A percentile compares a stretch with the other conserved stretches of the same genome.
phyloP scores from a whole-genome alignment of 495 filamentous ascomycete genomes.

The Penicillium silybi region DNA sequence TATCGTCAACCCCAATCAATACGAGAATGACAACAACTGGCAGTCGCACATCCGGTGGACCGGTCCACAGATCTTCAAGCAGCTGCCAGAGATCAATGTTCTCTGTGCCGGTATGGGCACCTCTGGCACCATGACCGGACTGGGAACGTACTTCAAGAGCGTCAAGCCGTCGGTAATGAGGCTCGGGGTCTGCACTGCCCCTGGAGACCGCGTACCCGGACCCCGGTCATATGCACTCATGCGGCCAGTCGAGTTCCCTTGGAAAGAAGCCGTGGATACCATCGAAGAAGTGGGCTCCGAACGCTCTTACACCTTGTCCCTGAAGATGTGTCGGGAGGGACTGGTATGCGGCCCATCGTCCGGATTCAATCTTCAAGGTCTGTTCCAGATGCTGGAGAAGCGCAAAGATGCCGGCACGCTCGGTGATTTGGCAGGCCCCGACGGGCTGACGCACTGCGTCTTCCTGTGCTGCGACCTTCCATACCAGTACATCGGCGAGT shows the following conservation, averaged over 20 bases:
- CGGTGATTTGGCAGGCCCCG: conserved; percentile 37
- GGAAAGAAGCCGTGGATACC: conserved; percentile 49
- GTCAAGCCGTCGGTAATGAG: conserved; percentile 48
- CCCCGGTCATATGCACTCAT: conserved; percentile 52
- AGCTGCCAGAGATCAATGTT: conserved; percentile 55
- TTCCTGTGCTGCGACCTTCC: conserved; percentile 61
- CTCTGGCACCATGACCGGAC: conserved; percentile 50
- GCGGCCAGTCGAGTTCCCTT: conserved; percentile 53
- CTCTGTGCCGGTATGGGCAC: conserved; percentile 58
- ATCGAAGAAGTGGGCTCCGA: conserved; percentile 52
- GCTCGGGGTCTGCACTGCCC: conserved; percentile 52
- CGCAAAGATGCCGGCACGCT: conserved; percentile 43
- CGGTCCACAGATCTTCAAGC: conserved; percentile 53
- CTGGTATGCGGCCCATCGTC: conserved; percentile 59
- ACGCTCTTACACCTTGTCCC: conserved; percentile 51
- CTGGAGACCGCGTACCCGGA: conserved; percentile 55
- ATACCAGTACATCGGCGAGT: conserved; percentile 59
- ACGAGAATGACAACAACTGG: conserved; percentile 58
- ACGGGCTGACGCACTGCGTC: conserved; percentile 50
- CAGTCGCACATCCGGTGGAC: conserved; percentile 58
- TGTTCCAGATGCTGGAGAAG: conserved; percentile 49
- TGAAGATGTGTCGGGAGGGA: conserved; percentile 53
- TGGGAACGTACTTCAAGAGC: conserved; percentile 50
- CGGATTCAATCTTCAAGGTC: conserved; percentile 53
- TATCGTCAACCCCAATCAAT: conserved; percentile 54